These are phyloP conservation scores for Globisporangium lucens DNA, from an alignment of 352 stramenopile genomes.

Conservation along the genomic window DNA sequence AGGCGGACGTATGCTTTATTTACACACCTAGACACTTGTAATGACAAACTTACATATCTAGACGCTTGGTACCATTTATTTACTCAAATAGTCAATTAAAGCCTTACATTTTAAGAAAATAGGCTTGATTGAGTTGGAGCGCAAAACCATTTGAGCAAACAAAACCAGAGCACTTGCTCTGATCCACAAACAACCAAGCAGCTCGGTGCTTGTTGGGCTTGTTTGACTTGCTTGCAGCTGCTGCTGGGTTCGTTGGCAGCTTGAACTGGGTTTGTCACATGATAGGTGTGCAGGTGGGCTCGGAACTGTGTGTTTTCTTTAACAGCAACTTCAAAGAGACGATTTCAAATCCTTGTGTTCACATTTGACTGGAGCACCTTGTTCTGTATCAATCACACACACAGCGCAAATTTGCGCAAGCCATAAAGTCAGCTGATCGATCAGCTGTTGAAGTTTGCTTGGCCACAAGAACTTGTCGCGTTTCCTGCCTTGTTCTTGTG, in stretches of 20 bases:
- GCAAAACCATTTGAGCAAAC: not conserved
- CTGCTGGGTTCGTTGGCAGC: not conserved
- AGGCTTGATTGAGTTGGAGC: not conserved
- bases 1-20: not conserved
- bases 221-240: not conserved
- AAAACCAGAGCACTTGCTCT: not conserved
- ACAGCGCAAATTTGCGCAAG: not conserved
- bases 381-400: not conserved
- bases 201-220: not conserved
- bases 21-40: not conserved
- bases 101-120: not conserved
- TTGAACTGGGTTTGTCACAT: slow-evolving; percentile 7
- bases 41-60: not conserved
- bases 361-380: slow-evolving; percentile 4
- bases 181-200: not conserved
- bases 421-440: not conserved
- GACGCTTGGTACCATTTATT: not conserved
- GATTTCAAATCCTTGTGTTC: not conserved
- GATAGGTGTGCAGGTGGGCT: not conserved
- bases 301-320: slow-evolving; percentile 1
- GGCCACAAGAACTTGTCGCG: slow-evolving; percentile 9
- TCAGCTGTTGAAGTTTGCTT: slow-evolving; percentile 1
- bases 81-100: not conserved
- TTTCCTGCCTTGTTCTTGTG: not conserved
- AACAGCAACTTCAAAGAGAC: slow-evolving; percentile 4